Conservation (phyloP, 805 yeast genomes). For the Yarrowia yakushimensis region DNA sequence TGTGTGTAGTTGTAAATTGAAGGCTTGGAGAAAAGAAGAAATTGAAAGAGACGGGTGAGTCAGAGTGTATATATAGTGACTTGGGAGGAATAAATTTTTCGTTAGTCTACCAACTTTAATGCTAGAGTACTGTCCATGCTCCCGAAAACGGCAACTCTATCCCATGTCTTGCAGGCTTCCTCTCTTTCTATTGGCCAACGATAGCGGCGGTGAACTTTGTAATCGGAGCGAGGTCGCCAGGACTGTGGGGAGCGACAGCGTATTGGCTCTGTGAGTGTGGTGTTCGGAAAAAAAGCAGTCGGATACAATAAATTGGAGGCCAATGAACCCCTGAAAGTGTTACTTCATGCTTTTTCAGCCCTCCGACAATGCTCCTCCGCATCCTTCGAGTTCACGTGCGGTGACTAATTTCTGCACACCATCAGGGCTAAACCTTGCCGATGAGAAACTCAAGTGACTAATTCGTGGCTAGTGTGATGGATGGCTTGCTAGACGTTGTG, state of each 20-base stretch:
- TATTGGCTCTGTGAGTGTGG: not conserved
- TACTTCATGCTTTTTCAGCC: too few relatives aligned
- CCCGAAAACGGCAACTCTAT: constrained; percentile 24
- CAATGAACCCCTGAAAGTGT: not conserved
- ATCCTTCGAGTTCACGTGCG: constrained; percentile 22
- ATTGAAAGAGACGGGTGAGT: not conserved
- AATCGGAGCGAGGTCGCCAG: constrained; percentile 10
- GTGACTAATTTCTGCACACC: constrained; percentile 20
- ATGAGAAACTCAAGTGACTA: constrained; percentile 12
- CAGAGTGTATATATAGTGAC: constrained; percentile 24
- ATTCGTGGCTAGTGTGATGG: constrained; percentile 10
- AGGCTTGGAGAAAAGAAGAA: constrained; percentile 16
- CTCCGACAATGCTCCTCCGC: not conserved
- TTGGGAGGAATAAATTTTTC: constrained; percentile 19
- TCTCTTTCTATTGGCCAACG: constrained; percentile 9
- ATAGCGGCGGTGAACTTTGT: constrained; percentile 12
- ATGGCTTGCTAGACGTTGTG: too few relatives aligned
- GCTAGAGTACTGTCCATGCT: not conserved
- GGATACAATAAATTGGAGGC: not conserved
- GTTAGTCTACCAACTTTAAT: not conserved
- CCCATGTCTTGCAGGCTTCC: not conserved
- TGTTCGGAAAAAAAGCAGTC: not conserved
- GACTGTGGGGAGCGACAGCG: not conserved
- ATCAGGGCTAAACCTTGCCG: not conserved
- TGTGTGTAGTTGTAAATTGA: constrained; percentile 4